Conservation (phyloP, 805 yeast species). For the Isabelozyma pseudorhagii region DNA sequence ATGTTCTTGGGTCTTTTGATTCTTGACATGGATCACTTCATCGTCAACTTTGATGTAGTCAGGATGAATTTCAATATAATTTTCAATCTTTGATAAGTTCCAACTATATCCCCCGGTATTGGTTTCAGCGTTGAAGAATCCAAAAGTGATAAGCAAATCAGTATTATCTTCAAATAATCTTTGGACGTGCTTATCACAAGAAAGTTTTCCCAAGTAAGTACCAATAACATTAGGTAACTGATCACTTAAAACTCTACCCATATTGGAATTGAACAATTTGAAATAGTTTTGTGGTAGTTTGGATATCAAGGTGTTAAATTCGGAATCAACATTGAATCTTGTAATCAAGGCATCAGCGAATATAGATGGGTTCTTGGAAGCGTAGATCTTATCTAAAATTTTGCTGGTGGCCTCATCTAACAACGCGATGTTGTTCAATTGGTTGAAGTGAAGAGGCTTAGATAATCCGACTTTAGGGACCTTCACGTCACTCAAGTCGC, state of each 20-base stretch:
- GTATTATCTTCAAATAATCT: conserved; percentile 39
- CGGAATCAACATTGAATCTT: conserved; percentile 49
- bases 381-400: conserved; percentile 51
- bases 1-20: conserved; percentile 18
- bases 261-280: conserved; percentile 54
- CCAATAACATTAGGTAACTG: conserved; percentile 63
- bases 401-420: conserved; percentile 19
- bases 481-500: conserved; percentile 53
- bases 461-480: conserved; percentile 20
- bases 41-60: conserved; percentile 39
- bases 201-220: conserved; percentile 61
- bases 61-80: conserved; percentile 37
- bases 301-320: conserved; percentile 49
- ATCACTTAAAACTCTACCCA: conserved; percentile 78
- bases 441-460: conserved; percentile 9
- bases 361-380: conserved; percentile 57
- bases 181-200: conserved; percentile 22
- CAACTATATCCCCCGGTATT: conserved; percentile 23
- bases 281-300: conserved; percentile 33
- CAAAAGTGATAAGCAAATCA: conserved; percentile 71
- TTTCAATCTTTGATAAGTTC: conserved; percentile 18
- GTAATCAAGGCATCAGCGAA: conserved; percentile 70
- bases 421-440: conserved; percentile 4
- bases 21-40: conserved; percentile 17
- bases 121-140: conserved; percentile 47